These are phyloP conservation scores for Candida caryicola DNA, from an alignment of 805 yeast species.

Conservation along the genomic window DNA sequence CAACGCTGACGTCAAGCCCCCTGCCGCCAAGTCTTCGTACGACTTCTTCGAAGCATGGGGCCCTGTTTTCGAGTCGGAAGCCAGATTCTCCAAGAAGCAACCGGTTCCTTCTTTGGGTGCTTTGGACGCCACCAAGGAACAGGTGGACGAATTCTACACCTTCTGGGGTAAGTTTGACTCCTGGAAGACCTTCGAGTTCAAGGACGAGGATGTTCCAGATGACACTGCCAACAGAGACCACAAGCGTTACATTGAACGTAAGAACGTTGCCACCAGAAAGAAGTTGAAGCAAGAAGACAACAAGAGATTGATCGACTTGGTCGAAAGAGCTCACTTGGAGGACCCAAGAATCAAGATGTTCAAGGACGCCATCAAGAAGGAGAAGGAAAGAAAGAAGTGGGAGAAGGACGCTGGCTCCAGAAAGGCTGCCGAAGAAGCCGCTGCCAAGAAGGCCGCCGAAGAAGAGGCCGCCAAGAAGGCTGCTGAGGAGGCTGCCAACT, in stretches of 20 bases:
- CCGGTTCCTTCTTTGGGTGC: constrained; percentile 86
- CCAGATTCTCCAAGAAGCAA: constrained; percentile 86
- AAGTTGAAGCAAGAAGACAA: constrained; percentile 97
- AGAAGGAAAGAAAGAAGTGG: constrained; percentile 94
- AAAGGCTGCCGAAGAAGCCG: constrained; percentile 91
- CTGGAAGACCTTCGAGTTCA: constrained; percentile 97
- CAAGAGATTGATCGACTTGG: constrained; percentile 79
- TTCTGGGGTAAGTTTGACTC: constrained; percentile 95
- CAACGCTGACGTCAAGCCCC: constrained; percentile 81
- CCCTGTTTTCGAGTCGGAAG: constrained; percentile 86
- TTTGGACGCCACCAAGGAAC: constrained; percentile 63
- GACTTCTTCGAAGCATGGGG: constrained; percentile 93
- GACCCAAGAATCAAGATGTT: constrained; percentile 94
- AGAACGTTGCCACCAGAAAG: constrained; percentile 93
- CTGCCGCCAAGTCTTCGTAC: constrained; percentile 59
- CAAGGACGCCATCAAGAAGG: constrained; percentile 92
- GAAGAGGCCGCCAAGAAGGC: constrained; percentile 76
- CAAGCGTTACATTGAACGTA: constrained; percentile 97
- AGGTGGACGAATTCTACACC: constrained; percentile 83
- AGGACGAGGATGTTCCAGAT: constrained; percentile 99
- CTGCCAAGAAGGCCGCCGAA: constrained; percentile 82
- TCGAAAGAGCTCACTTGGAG: constrained; percentile 82
- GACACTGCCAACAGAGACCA: constrained; percentile 99
- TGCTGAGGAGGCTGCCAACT: constrained; percentile 63
- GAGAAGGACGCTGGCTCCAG: constrained; percentile 97